Conservation (phyloP, 2,329 filamentous ascomycete genomes). For the Pseudopyrenochaeta lycopersici region DNA sequence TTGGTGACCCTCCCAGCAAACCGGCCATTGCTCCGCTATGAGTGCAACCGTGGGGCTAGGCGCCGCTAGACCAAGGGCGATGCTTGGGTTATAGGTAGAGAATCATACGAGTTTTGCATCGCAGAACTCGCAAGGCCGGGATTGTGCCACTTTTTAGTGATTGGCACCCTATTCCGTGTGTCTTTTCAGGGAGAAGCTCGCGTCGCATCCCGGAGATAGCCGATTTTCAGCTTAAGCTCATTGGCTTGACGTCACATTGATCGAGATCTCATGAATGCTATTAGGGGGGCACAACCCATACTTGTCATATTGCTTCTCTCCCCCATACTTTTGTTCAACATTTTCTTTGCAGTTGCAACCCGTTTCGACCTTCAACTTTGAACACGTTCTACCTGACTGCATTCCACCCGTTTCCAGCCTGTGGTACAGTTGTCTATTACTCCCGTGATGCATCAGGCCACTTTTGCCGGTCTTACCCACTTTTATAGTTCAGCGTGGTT, state of each 20-base stretch:
- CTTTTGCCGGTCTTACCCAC: background rate
- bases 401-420: background rate
- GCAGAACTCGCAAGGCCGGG: slow-evolving; percentile 9
- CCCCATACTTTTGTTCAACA: background rate
- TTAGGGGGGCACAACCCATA: background rate
- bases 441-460: background rate
- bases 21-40: slow-evolving; percentile 22
- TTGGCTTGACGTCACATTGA: background rate
- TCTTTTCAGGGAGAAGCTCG: background rate
- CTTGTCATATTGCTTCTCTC: background rate
- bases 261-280: background rate
- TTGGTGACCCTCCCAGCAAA: slow-evolving; percentile 13
- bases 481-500: background rate
- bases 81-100: slow-evolving; percentile 6
- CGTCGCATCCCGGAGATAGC: background rate
- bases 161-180: background rate
- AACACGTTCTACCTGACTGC: background rate
- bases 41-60: slow-evolving; percentile 8
- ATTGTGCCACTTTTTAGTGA: slow-evolving; percentile 19
- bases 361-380: background rate
- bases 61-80: slow-evolving; percentile 12
- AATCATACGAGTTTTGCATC: slow-evolving; percentile 36
- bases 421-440: no score
- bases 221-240: background rate
- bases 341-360: background rate